Base-by-base conservation (phyloP, 148 eudicot genomes). In the Euryodendron excelsum region DNA sequence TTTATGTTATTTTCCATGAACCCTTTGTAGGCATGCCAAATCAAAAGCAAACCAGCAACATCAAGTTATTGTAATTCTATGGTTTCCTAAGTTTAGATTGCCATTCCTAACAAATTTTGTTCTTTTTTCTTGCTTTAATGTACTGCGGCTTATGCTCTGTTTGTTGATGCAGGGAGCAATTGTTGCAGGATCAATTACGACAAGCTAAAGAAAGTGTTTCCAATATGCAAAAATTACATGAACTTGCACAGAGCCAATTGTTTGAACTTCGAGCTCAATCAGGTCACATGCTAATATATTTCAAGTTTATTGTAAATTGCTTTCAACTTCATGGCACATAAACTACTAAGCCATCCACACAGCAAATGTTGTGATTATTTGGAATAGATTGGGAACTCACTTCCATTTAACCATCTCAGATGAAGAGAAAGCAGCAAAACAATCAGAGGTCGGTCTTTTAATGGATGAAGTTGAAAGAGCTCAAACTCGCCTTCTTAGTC, bases 401-500 rank as follows among this genome's bases (percentile, higher is more conserved):
- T 72, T 8, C 48, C n/a, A 21, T 70, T 48, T 79, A 37, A 79
- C 39, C 55, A 74, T 79, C 75, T 50, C 91, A 93, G 98, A 96
- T 81, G 99, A 96, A 83, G 95, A 96, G 52, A 89, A 86, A 84
- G 99, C 99, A 70, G 88, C 90, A 77, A 96, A 96, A 77, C 99
- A 96, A 48, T 89, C 99, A 20, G 99, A 96, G 85, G 90, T 96
- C 74, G 89, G 84, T 87, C 96, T 96, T 73, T 82, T 96, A 72
- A 86, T 96, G 99, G 98, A 96, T 87, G 99, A 96, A 89, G 99
- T 96, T 82, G 99, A 96, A 79, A 89, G 97, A 78, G 99, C 99
- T 86, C 99, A 96, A 84, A 86, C 92, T 82, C 95, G 98, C 69
- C 92, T 96, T 77, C 82, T 86, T 63, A 93, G 99, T 83, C 89